These are phyloP conservation scores for Dalechampia spathulata DNA, from an alignment of 441 rosid genomes.

Conservation along the genomic window DNA sequence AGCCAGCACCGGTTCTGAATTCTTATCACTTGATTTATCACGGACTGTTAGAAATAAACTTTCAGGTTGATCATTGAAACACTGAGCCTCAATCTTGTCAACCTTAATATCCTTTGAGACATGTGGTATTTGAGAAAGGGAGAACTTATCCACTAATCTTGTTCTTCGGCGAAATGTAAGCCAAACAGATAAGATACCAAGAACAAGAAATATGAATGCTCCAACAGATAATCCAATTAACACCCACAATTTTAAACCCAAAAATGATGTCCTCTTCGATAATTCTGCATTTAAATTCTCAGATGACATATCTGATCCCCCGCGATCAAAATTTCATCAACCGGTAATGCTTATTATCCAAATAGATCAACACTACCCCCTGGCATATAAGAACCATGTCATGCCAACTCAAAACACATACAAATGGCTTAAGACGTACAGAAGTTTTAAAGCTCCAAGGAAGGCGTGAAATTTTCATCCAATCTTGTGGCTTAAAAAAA, in stretches of 20 bases:
- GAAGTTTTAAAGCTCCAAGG: conserved; percentile 8
- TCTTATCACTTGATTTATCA: conserved; percentile 46
- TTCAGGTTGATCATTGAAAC: conserved; percentile 39
- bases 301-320: conserved; percentile 58
- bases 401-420: conserved; percentile 6
- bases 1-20: conserved; percentile 52
- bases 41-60: conserved; percentile 60
- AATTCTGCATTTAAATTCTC: conserved; percentile 51
- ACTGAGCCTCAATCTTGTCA: conserved; percentile 53
- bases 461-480: neutral
- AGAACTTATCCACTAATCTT: conserved; percentile 41
- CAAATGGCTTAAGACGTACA: neutral
- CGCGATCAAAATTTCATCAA: conserved; percentile 9
- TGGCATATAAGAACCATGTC: conserved; percentile 23
- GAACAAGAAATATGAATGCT: conserved; percentile 52
- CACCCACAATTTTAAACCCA: conserved; percentile 80
- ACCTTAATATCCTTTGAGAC: conserved; percentile 82
- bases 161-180: conserved; percentile 51
- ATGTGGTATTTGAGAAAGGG: conserved; percentile 63
- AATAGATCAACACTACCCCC: conserved; percentile 27
- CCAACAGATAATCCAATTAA: conserved; percentile 69
- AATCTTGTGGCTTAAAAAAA: neutral
- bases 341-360: conserved; percentile 13
- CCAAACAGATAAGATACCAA: conserved; percentile 58
- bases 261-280: conserved; percentile 60